These are phyloP conservation scores for Fusarium citri DNA, from an alignment of 2,329 filamentous ascomycete genomes.

Conservation along the genomic window DNA sequence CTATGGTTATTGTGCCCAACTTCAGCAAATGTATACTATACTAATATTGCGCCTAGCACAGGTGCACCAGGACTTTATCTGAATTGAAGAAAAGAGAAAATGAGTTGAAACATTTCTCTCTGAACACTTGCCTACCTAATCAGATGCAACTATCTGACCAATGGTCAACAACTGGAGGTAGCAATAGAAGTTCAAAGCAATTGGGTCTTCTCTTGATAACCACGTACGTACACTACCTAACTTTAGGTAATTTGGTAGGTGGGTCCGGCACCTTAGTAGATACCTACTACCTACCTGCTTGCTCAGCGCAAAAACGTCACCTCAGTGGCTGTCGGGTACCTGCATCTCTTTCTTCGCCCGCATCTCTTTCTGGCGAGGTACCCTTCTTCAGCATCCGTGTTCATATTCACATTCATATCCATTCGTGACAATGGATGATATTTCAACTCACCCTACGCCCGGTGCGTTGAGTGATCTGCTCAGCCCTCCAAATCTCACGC, in stretches of 20 bases:
- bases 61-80: not conserved
- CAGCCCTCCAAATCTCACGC: slow-evolving; percentile 17
- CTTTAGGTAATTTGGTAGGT: not conserved
- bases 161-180: not conserved
- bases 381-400: not conserved
- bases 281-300: not conserved
- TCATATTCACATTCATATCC: not conserved
- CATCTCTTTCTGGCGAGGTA: not conserved
- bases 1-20: not conserved
- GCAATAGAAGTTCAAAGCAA: not conserved
- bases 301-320: not conserved
- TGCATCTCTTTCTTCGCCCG: not conserved
- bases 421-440: not conserved
- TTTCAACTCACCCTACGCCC: not conserved
- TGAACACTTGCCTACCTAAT: not conserved
- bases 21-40: not conserved
- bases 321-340: not conserved
- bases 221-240: not conserved
- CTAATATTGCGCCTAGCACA: not conserved
- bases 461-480: slow-evolving; percentile 25
- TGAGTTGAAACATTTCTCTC: not conserved
- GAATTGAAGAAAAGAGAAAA: not conserved
- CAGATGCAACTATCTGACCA: not conserved
- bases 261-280: not conserved
- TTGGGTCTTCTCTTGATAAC: not conserved